Percentiles rank a stretch among this genome's conserved stretches.
phyloP scores from a whole-genome alignment of 2,329 filamentous ascomycete genomes.

The Monascus ruber region DNA sequence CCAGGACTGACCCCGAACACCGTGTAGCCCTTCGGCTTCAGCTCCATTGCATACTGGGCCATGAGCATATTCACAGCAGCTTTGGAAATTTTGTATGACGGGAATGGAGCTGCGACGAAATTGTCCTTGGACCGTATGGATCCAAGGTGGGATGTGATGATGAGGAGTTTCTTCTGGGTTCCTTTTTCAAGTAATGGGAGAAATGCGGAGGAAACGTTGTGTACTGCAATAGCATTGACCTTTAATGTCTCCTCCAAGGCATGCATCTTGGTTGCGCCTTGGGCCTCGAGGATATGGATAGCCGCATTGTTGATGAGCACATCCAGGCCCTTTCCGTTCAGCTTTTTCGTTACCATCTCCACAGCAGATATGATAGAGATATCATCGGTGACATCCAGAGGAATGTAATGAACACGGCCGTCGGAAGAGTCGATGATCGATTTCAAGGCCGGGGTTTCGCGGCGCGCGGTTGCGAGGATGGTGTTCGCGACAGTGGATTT shows the following conservation, averaged over 20 bases:
- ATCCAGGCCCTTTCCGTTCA: conserved; percentile 26
- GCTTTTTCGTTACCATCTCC: conserved; percentile 16
- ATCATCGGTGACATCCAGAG: conserved; percentile 25
- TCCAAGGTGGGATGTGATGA: conserved; percentile 30
- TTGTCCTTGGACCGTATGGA: conserved; percentile 21
- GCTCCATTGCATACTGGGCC: conserved; percentile 19
- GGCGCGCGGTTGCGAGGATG: conserved; percentile 30
- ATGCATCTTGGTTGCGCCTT: conserved; percentile 1
- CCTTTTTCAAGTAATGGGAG: conserved; percentile 24
- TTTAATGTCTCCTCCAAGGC: conserved; percentile 17
- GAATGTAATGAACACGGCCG: conserved; percentile 23
- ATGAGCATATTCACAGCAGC: conserved; percentile 39
- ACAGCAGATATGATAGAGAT: conserved; percentile 24
- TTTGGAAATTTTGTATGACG: conserved; percentile 38
- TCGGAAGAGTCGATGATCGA: conserved; percentile 19
- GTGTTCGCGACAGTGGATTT: conserved; percentile 17
- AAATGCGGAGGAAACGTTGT: conserved; percentile 24
- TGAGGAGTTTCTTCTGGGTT: conserved; percentile 28
- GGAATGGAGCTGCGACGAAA: conserved; percentile 13
- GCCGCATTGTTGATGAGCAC: conserved; percentile 23
- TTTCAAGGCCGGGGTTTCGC: conserved; percentile 14
- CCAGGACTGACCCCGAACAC: conserved; percentile 35
- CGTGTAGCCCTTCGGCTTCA: conserved; percentile 30
- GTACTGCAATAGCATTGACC: conserved; percentile 29
- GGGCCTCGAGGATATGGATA: conserved; percentile 5